phyloP scores from a whole-genome alignment of 164 flowering plant species.

The Pachysandra terminalis region DNA sequence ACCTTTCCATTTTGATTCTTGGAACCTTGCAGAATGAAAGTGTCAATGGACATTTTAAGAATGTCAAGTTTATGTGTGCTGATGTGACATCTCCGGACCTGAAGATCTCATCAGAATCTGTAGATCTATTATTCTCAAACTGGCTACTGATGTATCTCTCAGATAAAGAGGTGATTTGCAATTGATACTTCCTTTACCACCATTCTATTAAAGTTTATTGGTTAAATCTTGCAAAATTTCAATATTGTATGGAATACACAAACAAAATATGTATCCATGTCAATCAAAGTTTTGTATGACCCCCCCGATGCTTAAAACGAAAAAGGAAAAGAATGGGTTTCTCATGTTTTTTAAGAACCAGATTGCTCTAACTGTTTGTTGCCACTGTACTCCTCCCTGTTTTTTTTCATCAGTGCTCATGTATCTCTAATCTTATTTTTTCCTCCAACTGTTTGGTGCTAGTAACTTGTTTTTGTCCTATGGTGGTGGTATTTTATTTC shows the following conservation, averaged over 20 bases:
- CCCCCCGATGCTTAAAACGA: neutral
- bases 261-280: neutral
- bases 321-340: too few relatives aligned
- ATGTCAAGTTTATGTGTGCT: constrained; percentile 83
- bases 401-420: too few relatives aligned
- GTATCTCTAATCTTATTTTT: neutral
- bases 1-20: neutral
- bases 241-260: neutral
- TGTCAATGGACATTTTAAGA: constrained; percentile 72
- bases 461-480: neutral
- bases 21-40: constrained; percentile 66
- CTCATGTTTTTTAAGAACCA: too few relatives aligned
- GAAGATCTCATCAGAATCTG: constrained; percentile 53
- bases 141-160: constrained; percentile 96
- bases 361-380: too few relatives aligned
- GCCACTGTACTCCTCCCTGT: too few relatives aligned
- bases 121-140: constrained; percentile 88
- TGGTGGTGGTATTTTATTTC: neutral
- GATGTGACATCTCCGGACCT: constrained; percentile 85
- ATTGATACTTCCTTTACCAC: neutral
- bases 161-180: constrained; percentile 65
- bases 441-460: neutral
- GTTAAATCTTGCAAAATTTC: neutral
- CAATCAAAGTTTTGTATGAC: neutral
- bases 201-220: neutral